A percentile compares a stretch with the other conserved stretches of the same genome.
Conservation (phyloP, 768 basidiomycete species). For the Gymnopilus dilepis region DNA sequence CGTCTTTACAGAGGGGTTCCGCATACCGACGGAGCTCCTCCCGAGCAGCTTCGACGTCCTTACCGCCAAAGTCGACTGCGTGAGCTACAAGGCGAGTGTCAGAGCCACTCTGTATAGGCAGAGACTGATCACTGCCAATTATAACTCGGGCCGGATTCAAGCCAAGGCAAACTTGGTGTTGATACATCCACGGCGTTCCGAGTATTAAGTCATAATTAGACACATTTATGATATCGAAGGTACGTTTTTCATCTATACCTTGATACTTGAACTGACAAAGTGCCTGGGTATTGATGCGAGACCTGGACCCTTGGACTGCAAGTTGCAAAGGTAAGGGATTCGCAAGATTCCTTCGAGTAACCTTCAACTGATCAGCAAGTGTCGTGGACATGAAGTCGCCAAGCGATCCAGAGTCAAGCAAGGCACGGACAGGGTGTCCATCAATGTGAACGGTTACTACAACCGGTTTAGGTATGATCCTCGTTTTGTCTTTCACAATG, state of each 20-base stretch:
- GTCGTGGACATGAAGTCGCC: neutral
- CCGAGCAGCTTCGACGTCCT: neutral
- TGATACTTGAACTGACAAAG: constrained; percentile 32
- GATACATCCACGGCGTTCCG: constrained; percentile 44
- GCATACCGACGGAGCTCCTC: neutral
- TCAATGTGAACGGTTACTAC: neutral
- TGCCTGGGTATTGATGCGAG: neutral
- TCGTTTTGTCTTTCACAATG: neutral
- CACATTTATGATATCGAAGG: constrained; percentile 45
- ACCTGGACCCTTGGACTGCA: neutral
- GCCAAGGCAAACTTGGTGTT: constrained; percentile 30
- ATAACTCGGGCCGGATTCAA: constrained; percentile 27
- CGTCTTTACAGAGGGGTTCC: constrained; percentile 21
- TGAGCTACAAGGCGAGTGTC: too few relatives aligned
- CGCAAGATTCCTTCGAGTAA: neutral
- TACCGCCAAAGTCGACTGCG: neutral
- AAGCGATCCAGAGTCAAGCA: neutral
- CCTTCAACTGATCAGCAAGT: neutral
- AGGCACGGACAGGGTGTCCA: neutral
- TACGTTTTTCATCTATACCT: constrained; percentile 29
- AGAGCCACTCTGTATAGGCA: neutral
- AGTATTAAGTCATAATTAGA: constrained; percentile 44
- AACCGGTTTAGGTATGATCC: neutral
- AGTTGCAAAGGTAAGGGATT: neutral
- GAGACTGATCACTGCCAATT: neutral